These are phyloP conservation scores for Erythrobasidium yunnanense DNA, from an alignment of 768 basidiomycete genomes.

Conservation along the genomic window DNA sequence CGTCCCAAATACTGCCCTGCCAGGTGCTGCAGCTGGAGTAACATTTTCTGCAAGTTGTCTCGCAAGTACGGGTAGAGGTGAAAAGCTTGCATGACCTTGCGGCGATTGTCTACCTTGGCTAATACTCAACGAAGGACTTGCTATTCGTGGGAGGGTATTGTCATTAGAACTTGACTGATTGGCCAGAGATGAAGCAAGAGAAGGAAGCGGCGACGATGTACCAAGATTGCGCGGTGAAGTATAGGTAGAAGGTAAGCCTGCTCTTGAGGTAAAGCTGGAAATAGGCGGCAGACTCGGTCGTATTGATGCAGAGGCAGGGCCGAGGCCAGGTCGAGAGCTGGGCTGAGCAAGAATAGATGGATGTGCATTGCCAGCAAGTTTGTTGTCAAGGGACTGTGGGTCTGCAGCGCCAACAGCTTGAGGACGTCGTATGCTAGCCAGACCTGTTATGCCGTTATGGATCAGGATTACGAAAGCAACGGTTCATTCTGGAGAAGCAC, in stretches of 20 bases:
- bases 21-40: background rate
- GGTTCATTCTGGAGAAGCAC: no score
- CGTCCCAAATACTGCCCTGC: constrained; percentile 47
- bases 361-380: background rate
- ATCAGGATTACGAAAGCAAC: no score
- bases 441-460: constrained; percentile 1
- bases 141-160: background rate
- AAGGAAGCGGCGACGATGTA: background rate
- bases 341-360: background rate
- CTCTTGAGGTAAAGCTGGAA: background rate
- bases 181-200: background rate
- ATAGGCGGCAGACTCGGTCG: background rate
- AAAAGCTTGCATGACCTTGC: no score
- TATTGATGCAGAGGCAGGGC: background rate
- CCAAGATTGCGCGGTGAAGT: background rate
- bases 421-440: constrained; percentile 4
- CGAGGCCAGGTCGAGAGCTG: no score
- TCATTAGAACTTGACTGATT: background rate
- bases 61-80: no score
- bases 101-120: background rate
- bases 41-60: no score
- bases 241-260: no score
- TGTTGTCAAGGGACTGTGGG: background rate
- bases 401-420: background rate
- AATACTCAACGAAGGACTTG: background rate